A percentile compares a stretch with the other conserved stretches of the same genome.
Evolutionary conservation across 352 stramenopile genomes (phyloP).

Genomic region (Globisporangium middletonii): DNA sequence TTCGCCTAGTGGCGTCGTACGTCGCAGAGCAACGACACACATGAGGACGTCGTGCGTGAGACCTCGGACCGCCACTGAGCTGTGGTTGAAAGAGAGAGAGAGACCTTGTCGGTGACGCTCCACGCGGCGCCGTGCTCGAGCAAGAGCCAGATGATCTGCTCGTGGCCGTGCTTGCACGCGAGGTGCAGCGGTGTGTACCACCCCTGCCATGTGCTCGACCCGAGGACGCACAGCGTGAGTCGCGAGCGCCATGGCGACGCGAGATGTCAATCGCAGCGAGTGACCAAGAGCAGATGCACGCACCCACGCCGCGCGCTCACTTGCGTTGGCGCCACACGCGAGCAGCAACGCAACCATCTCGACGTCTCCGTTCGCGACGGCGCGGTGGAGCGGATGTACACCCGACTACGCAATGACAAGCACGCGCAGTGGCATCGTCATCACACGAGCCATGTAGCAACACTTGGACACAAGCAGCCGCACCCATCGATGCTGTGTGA

Average conservation of each 20-base stretch:
- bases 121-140: slow-evolving; percentile 57
- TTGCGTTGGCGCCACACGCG: slow-evolving; percentile 34
- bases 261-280: too few species aligned
- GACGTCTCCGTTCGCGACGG: slow-evolving; percentile 34
- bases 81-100: not conserved
- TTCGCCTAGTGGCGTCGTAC: slow-evolving; percentile 18
- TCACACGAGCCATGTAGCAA: not conserved
- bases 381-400: slow-evolving; percentile 55
- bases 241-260: not conserved
- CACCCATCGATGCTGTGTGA: slow-evolving; percentile 62
- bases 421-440: not conserved
- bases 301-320: slow-evolving; percentile 61
- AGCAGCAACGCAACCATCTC: slow-evolving; percentile 47
- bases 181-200: slow-evolving; percentile 79
- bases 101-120: slow-evolving; percentile 49
- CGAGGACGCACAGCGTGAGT: not conserved
- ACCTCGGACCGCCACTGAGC: too few species aligned
- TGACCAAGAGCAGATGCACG: not conserved
- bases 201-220: slow-evolving; percentile 19
- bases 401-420: slow-evolving; percentile 35
- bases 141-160: slow-evolving; percentile 57
- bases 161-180: slow-evolving; percentile 59
- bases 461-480: not conserved
- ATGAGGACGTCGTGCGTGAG: not conserved
- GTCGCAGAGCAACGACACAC: not conserved